A percentile compares a stretch with the other conserved stretches of the same genome.
These are phyloP conservation scores for Gonapodya sp. DNA, from an alignment of 192 early-diverging fungal genomes.

Conservation along the genomic window DNA sequence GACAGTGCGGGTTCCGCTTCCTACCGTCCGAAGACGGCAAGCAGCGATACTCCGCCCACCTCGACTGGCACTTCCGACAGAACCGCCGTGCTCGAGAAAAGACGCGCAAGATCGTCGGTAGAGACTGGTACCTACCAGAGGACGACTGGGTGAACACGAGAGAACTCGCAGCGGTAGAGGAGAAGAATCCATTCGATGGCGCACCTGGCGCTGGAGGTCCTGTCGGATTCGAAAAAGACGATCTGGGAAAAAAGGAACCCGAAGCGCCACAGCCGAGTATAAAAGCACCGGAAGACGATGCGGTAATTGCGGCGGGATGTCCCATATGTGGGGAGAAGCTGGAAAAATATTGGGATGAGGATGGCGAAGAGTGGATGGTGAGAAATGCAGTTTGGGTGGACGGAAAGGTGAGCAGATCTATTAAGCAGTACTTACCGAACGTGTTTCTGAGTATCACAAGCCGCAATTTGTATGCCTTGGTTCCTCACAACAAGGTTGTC, in stretches of 20 bases:
- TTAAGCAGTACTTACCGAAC: background rate
- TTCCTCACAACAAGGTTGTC: no score
- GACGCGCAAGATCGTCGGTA: constrained; percentile 67
- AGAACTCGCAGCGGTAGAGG: background rate
- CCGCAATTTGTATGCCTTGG: no score
- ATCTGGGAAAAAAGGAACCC: background rate
- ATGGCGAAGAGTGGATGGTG: constrained; percentile 65
- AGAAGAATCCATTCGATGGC: constrained; percentile 23
- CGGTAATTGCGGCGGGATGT: constrained; percentile 31
- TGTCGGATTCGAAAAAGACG: constrained; percentile 16
- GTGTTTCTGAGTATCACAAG: background rate
- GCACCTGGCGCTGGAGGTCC: constrained; percentile 18
- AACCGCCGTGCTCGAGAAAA: constrained; percentile 78
- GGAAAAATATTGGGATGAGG: constrained; percentile 60
- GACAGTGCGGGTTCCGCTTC: constrained; percentile 86
- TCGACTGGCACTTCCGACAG: constrained; percentile 96
- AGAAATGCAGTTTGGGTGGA: constrained; percentile 58
- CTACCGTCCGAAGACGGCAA: constrained; percentile 53
- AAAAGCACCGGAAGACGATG: constrained; percentile 20
- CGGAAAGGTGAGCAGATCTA: constrained; percentile 15
- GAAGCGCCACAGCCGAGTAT: constrained; percentile 19
- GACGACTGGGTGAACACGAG: constrained; percentile 20
- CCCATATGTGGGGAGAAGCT: constrained; percentile 70
- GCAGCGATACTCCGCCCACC: constrained; percentile 66
- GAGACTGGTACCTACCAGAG: constrained; percentile 79